Evolutionary conservation across 2,329 filamentous ascomycete species (phyloP).

Genomic region (Calonectria hawksworthii): DNA sequence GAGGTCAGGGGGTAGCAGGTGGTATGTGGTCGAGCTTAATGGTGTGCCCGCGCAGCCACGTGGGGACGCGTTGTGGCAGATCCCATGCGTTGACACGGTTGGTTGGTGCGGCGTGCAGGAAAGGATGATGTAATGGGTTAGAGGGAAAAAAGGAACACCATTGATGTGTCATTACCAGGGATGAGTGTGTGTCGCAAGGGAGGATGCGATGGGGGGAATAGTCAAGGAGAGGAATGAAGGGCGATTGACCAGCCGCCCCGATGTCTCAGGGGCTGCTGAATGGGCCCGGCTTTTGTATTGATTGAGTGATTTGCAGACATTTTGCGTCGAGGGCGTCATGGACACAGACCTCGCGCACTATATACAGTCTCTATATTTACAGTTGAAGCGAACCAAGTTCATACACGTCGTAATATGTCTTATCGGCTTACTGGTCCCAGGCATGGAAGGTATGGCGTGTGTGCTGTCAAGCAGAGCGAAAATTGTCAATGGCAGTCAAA

Average conservation of each 20-base stretch:
- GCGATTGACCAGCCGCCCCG: constrained; percentile 17
- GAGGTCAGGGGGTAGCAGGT: neutral
- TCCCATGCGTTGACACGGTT: constrained; percentile 5
- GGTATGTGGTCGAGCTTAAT: constrained; percentile 3
- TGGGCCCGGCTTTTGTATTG: neutral
- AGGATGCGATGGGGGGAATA: constrained; percentile 4
- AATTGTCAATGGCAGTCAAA: neutral
- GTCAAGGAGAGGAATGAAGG: constrained; percentile 35
- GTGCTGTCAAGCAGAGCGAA: neutral
- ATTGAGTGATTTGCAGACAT: neutral
- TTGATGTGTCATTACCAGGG: constrained; percentile 25
- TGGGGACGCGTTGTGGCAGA: neutral
- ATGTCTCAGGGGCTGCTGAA: constrained; percentile 35
- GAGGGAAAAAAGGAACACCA: neutral
- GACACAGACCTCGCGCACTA: neutral
- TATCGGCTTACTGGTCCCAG: neutral
- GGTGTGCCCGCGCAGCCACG: neutral
- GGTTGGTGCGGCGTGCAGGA: neutral
- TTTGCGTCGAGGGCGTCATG: neutral
- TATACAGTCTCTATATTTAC: neutral
- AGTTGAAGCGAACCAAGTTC: neutral
- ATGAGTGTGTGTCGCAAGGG: neutral
- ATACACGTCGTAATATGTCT: neutral
- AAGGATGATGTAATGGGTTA: neutral
- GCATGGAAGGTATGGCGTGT: neutral